These are phyloP conservation scores for Cornus kousa DNA, from an alignment of 148 eudicot genomes.

Conservation along the genomic window DNA sequence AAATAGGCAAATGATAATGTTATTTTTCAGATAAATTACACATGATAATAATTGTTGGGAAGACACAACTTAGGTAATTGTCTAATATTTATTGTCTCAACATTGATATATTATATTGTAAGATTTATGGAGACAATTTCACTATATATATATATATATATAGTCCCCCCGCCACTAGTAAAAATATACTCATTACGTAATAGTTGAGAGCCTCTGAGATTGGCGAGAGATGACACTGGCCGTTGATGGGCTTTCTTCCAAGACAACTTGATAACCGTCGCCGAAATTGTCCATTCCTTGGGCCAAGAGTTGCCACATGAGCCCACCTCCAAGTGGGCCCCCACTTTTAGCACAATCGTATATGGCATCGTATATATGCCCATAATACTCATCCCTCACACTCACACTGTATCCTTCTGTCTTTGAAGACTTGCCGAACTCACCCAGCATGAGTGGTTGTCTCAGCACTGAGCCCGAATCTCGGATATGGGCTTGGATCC, in stretches of 20 bases:
- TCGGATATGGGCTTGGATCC: constrained; percentile 29
- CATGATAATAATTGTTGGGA: no score
- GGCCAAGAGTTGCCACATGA: constrained; percentile 39
- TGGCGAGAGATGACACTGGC: constrained; percentile 27
- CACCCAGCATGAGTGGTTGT: constrained; percentile 29
- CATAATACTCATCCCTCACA: constrained; percentile 24
- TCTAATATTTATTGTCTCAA: no score
- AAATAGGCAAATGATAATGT: no score
- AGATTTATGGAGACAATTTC: no score
- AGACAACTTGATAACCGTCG: constrained; percentile 34
- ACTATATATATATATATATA: no score
- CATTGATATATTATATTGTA: no score
- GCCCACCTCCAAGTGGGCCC: constrained; percentile 28
- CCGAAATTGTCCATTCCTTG: constrained; percentile 28
- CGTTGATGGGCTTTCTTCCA: constrained; percentile 29
- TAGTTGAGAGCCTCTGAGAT: constrained; percentile 10
- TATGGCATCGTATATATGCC: constrained; percentile 14
- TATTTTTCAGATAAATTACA: no score
- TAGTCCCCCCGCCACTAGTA: no score
- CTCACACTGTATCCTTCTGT: constrained; percentile 20
- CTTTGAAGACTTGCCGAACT: constrained; percentile 33
- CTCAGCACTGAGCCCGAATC: constrained; percentile 24
- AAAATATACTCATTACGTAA: neutral
- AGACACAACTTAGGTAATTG: no score
- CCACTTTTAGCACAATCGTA: constrained; percentile 24